Percentiles rank a stretch among this genome's conserved stretches.
Conservation (phyloP, 306 rosid species). For the Prinsepia uniflora region DNA sequence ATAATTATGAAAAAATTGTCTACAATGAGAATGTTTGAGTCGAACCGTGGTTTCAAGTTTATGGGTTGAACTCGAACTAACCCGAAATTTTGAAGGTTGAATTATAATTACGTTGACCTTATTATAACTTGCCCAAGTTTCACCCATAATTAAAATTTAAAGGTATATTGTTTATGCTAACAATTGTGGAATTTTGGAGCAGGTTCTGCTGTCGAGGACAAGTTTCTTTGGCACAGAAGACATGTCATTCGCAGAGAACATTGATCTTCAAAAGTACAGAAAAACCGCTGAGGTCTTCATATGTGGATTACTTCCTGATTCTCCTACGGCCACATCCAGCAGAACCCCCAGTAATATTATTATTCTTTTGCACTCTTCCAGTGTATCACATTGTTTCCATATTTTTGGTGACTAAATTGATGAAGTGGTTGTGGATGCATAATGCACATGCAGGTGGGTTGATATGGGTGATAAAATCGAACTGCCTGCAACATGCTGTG, state of each 20-base stretch:
- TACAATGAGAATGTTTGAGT: too few species aligned
- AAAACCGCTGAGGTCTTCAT: constrained; percentile 52
- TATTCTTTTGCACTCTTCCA: not conserved
- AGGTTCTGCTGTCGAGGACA: constrained; percentile 64
- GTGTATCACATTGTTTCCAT: too few species aligned
- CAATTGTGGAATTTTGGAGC: constrained; percentile 29
- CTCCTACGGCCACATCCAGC: constrained; percentile 54
- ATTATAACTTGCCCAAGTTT: too few species aligned
- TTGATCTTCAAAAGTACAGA: constrained; percentile 65
- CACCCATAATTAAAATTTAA: too few species aligned
- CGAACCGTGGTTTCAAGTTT: too few species aligned
- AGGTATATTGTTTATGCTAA: not conserved
- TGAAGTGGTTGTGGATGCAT: not conserved
- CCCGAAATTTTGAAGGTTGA: too few species aligned
- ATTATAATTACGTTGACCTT: too few species aligned
- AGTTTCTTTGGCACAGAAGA: constrained; percentile 44
- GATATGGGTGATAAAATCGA: constrained; percentile 57
- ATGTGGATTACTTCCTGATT: constrained; percentile 60
- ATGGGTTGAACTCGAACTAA: too few species aligned
- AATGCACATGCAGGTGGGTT: constrained; percentile 46
- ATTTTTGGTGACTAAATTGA: not conserved
- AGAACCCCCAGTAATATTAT: constrained; percentile 48
- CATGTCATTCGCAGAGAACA: constrained; percentile 37
- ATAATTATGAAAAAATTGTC: too few species aligned
- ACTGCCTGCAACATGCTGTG: constrained; percentile 50